Evolutionary conservation across 176 grass and related monocot genomes (phyloP).

Genomic region (Juncus inflexus): DNA sequence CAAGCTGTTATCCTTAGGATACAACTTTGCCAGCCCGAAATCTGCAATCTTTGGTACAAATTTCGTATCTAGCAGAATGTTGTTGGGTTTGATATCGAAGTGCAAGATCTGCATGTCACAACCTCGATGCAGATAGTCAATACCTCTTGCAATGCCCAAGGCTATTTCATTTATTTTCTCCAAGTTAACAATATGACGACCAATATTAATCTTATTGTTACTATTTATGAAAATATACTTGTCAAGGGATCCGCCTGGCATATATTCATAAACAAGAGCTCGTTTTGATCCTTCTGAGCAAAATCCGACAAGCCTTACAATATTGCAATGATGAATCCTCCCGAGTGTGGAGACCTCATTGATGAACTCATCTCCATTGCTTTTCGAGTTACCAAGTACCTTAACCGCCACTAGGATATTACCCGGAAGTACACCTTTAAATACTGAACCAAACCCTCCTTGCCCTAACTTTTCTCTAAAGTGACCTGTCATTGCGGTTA

Average conservation of each 20-base stretch:
- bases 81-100: constrained; percentile 62
- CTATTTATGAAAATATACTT: constrained; percentile 54
- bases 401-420: constrained; percentile 38
- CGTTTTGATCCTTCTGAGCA: constrained; percentile 41
- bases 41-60: constrained; percentile 47
- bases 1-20: constrained; percentile 32
- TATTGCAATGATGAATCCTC: constrained; percentile 45
- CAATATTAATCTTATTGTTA: too few species aligned
- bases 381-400: constrained; percentile 26
- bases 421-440: constrained; percentile 28
- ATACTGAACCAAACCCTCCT: constrained; percentile 50
- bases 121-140: constrained; percentile 45
- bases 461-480: constrained; percentile 25
- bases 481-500: constrained; percentile 38
- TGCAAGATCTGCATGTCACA: constrained; percentile 61
- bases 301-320: constrained; percentile 43
- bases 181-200: neutral
- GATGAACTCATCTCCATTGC: constrained; percentile 42
- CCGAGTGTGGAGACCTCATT: constrained; percentile 46
- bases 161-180: constrained; percentile 40
- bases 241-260: constrained; percentile 52
- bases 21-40: constrained; percentile 55
- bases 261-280: constrained; percentile 45
- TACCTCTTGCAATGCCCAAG: constrained; percentile 38
- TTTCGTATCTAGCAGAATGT: constrained; percentile 36